Conservation (phyloP, 352 stramenopile species). For the Elongisporangium undulatum region DNA sequence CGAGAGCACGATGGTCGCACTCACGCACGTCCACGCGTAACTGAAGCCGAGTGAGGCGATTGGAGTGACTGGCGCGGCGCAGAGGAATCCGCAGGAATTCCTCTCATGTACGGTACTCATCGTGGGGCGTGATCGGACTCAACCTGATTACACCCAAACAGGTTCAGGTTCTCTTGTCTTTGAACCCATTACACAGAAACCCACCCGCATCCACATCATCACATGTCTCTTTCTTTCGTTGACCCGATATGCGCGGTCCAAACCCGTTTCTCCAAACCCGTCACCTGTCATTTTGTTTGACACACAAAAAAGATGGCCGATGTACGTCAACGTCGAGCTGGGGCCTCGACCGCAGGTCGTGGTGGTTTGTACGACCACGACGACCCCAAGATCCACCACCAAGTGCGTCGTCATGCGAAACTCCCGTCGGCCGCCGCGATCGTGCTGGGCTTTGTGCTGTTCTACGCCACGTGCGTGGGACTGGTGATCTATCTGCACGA, state of each 20-base stretch:
- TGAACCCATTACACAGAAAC: neutral
- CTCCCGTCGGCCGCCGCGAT: conserved; percentile 6
- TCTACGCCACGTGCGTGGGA: conserved; percentile 31
- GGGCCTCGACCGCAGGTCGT: neutral
- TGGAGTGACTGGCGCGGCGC: neutral
- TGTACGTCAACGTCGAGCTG: neutral
- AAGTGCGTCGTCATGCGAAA: neutral
- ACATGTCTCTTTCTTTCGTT: no score
- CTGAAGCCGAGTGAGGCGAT: neutral
- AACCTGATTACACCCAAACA: neutral
- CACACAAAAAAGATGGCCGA: neutral
- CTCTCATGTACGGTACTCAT: no score
- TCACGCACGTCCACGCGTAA: no score
- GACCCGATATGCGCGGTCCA: no score
- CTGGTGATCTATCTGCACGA: conserved; percentile 39
- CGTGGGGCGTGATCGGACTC: neutral
- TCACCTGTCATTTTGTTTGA: neutral
- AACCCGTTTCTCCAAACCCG: neutral
- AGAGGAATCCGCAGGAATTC: neutral
- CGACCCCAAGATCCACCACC: neutral
- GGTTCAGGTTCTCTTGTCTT: neutral
- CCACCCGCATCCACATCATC: neutral
- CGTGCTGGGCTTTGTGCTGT: conserved; percentile 34
- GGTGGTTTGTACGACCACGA: neutral
- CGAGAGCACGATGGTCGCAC: neutral